A percentile compares a stretch with the other conserved stretches of the same genome.
Evolutionary conservation across 1,284 basidiomycete species (phyloP).

Genomic region (Xanthoconium separans): DNA sequence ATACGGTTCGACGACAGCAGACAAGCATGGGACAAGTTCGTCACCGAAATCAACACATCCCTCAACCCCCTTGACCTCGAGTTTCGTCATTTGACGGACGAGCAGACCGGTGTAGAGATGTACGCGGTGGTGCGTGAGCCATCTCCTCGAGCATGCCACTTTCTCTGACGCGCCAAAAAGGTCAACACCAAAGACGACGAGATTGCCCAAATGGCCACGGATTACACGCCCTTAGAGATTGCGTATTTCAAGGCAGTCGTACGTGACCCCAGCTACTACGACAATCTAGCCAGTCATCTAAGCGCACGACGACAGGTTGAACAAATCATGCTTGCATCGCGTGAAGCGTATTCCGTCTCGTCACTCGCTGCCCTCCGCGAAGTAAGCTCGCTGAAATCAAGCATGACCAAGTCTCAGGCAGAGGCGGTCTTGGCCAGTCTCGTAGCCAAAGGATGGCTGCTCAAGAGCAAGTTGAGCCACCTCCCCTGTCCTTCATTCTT

Average conservation of each 20-base stretch:
- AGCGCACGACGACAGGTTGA: conserved; percentile 57
- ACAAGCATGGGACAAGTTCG: conserved; percentile 59
- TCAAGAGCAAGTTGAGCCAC: conserved; percentile 67
- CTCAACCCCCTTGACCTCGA: conserved; percentile 72
- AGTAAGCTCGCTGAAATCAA: conserved; percentile 57
- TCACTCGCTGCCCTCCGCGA: conserved; percentile 77
- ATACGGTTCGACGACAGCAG: conserved; percentile 43
- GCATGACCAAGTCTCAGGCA: conserved; percentile 73
- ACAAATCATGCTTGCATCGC: conserved; percentile 80
- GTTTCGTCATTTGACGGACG: conserved; percentile 62
- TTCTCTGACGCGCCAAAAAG: conserved; percentile 38
- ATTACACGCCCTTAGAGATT: conserved; percentile 75
- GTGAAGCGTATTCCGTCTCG: conserved; percentile 71
- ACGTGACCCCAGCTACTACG: conserved; percentile 27
- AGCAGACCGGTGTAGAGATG: conserved; percentile 59
- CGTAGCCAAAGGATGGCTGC: conserved; percentile 78
- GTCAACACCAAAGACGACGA: conserved; percentile 77
- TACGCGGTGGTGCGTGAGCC: conserved; percentile 59
- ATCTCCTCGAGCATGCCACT: not conserved
- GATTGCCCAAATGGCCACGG: conserved; percentile 79
- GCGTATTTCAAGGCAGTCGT: conserved; percentile 81
- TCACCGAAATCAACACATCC: conserved; percentile 55
- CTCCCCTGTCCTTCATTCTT: not conserved
- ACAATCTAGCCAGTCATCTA: not conserved
- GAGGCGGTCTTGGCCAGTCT: conserved; percentile 76